A percentile compares a stretch with the other conserved stretches of the same genome.
Evolutionary conservation across 192 early-diverging fungal species (phyloP).

Genomic region (Podila clonocystis): DNA sequence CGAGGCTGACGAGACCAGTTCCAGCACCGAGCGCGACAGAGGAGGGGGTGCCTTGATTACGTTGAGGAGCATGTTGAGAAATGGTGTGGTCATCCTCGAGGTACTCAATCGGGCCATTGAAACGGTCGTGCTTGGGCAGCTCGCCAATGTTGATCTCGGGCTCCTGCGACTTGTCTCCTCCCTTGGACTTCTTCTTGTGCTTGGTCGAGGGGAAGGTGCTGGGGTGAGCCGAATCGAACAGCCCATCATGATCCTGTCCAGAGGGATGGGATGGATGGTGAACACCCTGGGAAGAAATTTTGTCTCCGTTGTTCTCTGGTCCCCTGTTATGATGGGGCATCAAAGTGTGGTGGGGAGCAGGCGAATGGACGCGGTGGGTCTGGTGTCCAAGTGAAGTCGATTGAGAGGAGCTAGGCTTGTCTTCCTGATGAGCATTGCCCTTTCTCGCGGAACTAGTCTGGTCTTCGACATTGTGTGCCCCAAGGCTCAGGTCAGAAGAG

Average conservation of each 20-base stretch:
- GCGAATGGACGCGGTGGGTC: background rate
- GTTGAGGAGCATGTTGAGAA: background rate
- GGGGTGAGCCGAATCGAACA: background rate
- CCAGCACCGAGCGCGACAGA: background rate
- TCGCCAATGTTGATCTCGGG: background rate
- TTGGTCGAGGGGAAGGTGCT: background rate
- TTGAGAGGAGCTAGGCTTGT: background rate
- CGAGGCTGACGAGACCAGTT: background rate
- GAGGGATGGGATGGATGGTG: no score
- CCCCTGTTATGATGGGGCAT: background rate
- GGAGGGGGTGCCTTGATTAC: background rate
- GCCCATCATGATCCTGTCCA: no score
- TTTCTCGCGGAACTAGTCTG: background rate
- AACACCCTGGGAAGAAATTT: no score
- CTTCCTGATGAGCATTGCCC: background rate
- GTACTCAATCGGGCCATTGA: background rate
- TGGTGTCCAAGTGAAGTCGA: background rate
- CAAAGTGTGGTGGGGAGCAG: background rate
- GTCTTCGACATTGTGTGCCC: no score
- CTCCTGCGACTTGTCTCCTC: background rate
- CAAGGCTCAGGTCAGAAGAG: no score
- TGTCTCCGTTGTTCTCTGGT: background rate
- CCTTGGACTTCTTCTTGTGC: background rate
- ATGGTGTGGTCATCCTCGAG: background rate
- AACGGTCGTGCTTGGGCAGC: constrained; percentile 1